Percentiles rank a stretch among this genome's conserved stretches.
Conservation (phyloP, 2,329 filamentous ascomycete species). For the Neopestalotiopsis sp. region DNA sequence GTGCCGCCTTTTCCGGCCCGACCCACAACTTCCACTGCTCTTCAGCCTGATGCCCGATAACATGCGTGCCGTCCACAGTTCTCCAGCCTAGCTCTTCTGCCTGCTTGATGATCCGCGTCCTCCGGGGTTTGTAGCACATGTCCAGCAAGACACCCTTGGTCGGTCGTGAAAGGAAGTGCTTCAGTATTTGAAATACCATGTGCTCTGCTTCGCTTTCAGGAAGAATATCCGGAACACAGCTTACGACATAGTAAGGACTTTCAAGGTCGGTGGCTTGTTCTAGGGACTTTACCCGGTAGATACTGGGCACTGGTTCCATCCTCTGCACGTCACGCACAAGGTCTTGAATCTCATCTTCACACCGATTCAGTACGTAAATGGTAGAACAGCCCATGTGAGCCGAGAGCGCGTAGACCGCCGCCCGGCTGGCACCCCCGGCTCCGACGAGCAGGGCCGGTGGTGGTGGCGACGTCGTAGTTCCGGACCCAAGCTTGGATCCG, state of each 20-base stretch:
- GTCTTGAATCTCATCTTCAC: not conserved
- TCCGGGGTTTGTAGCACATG: conserved; percentile 12
- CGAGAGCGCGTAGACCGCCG: conserved; percentile 3
- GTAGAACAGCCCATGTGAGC: not conserved
- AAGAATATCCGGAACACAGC: not conserved
- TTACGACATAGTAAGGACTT: conserved; percentile 2
- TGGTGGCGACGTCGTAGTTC: not conserved
- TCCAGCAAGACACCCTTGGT: conserved; percentile 6
- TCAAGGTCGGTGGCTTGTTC: not conserved
- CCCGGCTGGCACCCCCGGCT: conserved; percentile 6
- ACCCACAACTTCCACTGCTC: conserved; percentile 9
- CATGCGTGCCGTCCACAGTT: conserved; percentile 12
- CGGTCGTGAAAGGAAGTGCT: not conserved
- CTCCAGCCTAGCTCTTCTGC: not conserved
- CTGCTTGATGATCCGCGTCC: conserved; percentile 10
- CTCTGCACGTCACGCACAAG: not conserved
- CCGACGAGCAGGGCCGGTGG: not conserved
- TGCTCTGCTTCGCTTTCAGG: conserved; percentile 7
- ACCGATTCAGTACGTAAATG: conserved; percentile 6
- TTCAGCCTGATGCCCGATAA: conserved; percentile 6
- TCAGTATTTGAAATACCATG: not conserved
- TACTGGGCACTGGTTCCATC: not conserved
- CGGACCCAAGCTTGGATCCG: not conserved
- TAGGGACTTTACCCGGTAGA: not conserved
- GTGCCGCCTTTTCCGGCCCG: not conserved